These are phyloP conservation scores for Aspergillus haitiensis DNA, from an alignment of 495 filamentous ascomycete species.

Conservation along the genomic window DNA sequence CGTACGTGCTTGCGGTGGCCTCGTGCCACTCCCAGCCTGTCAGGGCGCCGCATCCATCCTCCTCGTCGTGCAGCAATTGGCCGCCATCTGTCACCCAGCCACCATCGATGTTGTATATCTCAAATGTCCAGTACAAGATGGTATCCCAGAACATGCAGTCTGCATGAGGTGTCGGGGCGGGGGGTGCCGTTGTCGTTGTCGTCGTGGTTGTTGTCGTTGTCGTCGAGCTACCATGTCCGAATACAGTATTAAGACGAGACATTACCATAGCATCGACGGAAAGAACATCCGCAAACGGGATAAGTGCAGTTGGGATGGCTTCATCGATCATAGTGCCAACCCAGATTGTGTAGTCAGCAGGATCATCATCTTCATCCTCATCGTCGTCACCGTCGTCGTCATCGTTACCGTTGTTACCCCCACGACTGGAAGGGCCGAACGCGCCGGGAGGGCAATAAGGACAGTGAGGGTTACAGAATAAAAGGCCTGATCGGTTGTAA, in stretches of 20 bases:
- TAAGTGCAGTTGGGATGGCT: no score
- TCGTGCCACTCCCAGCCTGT: slow-evolving; percentile 13
- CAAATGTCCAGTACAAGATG: no score
- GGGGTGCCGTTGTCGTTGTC: not conserved
- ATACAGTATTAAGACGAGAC: no score
- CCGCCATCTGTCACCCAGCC: not conserved
- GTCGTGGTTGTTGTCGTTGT: not conserved
- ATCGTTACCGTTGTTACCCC: not conserved
- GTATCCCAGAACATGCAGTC: not conserved
- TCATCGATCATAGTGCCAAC: no score
- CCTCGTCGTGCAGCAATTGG: not conserved
- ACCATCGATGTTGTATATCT: no score
- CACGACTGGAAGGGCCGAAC: not conserved
- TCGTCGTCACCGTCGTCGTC: not conserved
- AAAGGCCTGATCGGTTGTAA: not conserved
- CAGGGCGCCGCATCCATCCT: slow-evolving; percentile 4
- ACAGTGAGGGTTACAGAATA: not conserved
- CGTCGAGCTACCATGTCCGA: no score
- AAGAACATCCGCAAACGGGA: no score
- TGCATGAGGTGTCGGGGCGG: not conserved
- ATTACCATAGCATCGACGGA: no score
- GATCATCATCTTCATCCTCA: not conserved
- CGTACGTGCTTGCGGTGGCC: not conserved
- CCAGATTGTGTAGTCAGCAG: no score
- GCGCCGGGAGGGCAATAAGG: not conserved